Evolutionary conservation across 331 rosid genomes (phyloP), one percentile per base, ranked within the genome.

Genomic region (Quercus tomentella): DNA sequence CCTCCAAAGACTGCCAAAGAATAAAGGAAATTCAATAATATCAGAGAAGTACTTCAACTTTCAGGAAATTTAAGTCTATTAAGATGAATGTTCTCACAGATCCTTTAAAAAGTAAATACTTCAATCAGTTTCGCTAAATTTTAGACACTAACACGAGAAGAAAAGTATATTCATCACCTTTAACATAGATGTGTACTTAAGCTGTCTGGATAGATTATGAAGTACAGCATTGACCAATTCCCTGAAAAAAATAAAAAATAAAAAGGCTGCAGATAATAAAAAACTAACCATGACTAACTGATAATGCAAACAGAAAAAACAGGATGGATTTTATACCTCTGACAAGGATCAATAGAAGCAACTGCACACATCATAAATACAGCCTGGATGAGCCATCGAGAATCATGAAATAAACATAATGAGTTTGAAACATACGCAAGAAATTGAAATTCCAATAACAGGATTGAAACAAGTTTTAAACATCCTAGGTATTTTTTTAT

Each of bases 301-400:
- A 76, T 76, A 33, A 28, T 61, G 72, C 73, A 77, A 7, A 33
- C 17, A 11, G 8, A 22, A 20, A 51, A 61, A 87, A 84, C 37
- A 66, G 30, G 12, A 33, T 43, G 21, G 74, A 76, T 70, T 20
- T 3, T 26, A 80, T 87, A 94, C 96, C 98, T 92, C 74, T 89
- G 91, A 86, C 79, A 75, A 79, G 97, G 94, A 86, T 92, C 94
- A 74, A 90, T 82, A 62, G 91, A 97, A 45, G 97, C 88, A 86
- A 90, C 84, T 81, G 83, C 98, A 76, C 96, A 88, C 62, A 94
- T 87, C 97, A 90, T 87, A 87, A 94, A 94, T 77, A 94, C 90
- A 85, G 93, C 92, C 98, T 94, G 94, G 86, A 84, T 12, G 63
- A 67, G 60, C 23, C 62, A 84, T 68, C 65, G 67, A 77, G 41